Evolutionary conservation across 208 protist genomes (phyloP), one percentile per base, ranked within the genome.

Genomic region (Trichomonas vaginalis): DNA sequence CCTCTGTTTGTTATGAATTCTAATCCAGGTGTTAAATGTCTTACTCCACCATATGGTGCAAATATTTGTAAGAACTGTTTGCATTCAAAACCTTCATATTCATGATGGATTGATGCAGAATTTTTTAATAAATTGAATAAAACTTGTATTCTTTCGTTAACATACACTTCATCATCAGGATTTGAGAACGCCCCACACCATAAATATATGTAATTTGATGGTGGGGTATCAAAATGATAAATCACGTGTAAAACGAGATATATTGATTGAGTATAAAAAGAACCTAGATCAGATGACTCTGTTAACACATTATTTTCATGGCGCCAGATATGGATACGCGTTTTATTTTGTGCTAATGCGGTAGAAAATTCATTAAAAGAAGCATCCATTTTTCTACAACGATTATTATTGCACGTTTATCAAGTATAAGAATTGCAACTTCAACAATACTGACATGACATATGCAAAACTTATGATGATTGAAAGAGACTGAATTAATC

Each of bases 371-470:
- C 40, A 47, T 42, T 48, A 39, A 51, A 92, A 39, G 45, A 39
- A 39, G 42, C 86, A 92, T 92, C 86, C 86, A 92, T 92, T 70
- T 70, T 8, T 70, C n/a, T 70, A n/a, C n/a, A n/a, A n/a, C n/a
- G n/a, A n/a, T n/a, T n/a, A n/a, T n/a, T n/a, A n/a, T n/a, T n/a
- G n/a, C n/a, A n/a, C n/a, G n/a, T n/a, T n/a, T n/a, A n/a, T n/a
- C n/a, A n/a, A n/a, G n/a, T n/a, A n/a, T n/a, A n/a, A n/a, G n/a
- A n/a, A n/a, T n/a, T n/a, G n/a, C n/a, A n/a, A n/a, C n/a, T n/a
- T n/a, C n/a, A n/a, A n/a, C n/a, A n/a, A n/a, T n/a, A n/a, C n/a
- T n/a, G n/a, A n/a, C n/a, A n/a, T n/a, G n/a, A n/a, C n/a, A n/a
- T n/a, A n/a, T n/a, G n/a, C n/a, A n/a, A n/a, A n/a, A n/a, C n/a